These are phyloP conservation scores for Geotrichum phurueaensis DNA, from an alignment of 1,139 yeast genomes.

Conservation along the genomic window DNA sequence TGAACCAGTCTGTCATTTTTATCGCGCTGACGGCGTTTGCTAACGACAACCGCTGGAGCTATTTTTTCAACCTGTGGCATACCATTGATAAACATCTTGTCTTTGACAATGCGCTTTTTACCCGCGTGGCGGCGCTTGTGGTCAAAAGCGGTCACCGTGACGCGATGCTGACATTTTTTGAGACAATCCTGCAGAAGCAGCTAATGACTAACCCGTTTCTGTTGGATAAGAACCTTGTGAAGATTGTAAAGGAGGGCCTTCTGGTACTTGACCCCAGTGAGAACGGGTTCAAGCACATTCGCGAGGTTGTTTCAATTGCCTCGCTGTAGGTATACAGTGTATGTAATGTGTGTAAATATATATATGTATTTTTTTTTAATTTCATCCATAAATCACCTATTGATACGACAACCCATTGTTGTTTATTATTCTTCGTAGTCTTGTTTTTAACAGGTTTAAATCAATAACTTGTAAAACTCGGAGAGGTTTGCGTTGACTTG, in stretches of 20 bases:
- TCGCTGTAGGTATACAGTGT: neutral
- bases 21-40: slow-evolving; percentile 37
- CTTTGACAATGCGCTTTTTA: slow-evolving; percentile 25
- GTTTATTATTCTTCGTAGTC: too few species aligned
- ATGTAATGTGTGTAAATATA: neutral
- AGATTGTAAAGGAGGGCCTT: slow-evolving; percentile 22
- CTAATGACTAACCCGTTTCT: slow-evolving; percentile 13
- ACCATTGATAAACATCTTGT: slow-evolving; percentile 20
- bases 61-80: slow-evolving; percentile 35
- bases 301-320: slow-evolving; percentile 15
- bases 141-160: slow-evolving; percentile 29
- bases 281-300: slow-evolving; percentile 23
- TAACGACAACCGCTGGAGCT: slow-evolving; percentile 37
- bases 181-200: slow-evolving; percentile 17
- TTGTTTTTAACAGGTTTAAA: too few species aligned
- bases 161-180: slow-evolving; percentile 21
- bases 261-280: slow-evolving; percentile 24
- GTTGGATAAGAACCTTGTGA: slow-evolving; percentile 21
- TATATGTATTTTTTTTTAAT: neutral
- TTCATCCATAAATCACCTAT: neutral
- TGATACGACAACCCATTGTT: neutral
- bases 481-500: neutral
- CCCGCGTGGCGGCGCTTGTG: slow-evolving; percentile 30
- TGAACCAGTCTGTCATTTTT: slow-evolving; percentile 27
- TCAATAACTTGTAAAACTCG: too few species aligned